These are phyloP conservation scores for Peniophora sp. DNA, from an alignment of 1,284 basidiomycete species.

Conservation along the genomic window DNA sequence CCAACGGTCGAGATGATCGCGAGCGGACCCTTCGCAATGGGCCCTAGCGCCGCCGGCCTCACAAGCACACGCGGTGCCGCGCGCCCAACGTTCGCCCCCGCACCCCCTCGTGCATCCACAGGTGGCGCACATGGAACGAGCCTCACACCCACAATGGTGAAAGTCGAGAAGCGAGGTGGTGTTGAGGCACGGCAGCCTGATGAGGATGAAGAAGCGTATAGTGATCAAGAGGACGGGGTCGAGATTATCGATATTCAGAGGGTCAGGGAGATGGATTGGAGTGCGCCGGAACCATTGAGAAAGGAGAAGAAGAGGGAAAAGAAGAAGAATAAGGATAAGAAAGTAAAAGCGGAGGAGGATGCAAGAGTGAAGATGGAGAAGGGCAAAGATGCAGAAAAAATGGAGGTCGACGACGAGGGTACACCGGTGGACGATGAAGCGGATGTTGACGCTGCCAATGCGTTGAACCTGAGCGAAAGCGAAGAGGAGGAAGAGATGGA, in stretches of 20 bases:
- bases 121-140: slow-evolving; percentile 41
- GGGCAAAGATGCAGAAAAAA: slow-evolving; percentile 27
- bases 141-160: slow-evolving; percentile 31
- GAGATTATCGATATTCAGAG: slow-evolving; percentile 85
- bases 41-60: slow-evolving; percentile 58
- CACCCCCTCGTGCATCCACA: slow-evolving; percentile 25
- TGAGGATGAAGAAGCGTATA: slow-evolving; percentile 65
- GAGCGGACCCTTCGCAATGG: slow-evolving; percentile 80
- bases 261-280: slow-evolving; percentile 78
- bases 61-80: slow-evolving; percentile 48
- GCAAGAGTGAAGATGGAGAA: slow-evolving; percentile 15
- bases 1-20: slow-evolving; percentile 65
- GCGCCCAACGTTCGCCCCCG: slow-evolving; percentile 31
- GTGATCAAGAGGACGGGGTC: slow-evolving; percentile 84
- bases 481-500: slow-evolving; percentile 85
- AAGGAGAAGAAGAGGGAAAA: slow-evolving; percentile 41
- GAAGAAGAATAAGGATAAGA: slow-evolving; percentile 35
- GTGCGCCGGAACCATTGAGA: slow-evolving; percentile 76
- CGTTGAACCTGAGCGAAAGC: slow-evolving; percentile 75
- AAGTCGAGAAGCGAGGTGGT: slow-evolving; percentile 11
- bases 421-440: slow-evolving; percentile 18
- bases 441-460: slow-evolving; percentile 59
- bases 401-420: slow-evolving; percentile 22
- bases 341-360: slow-evolving; percentile 33
- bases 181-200: slow-evolving; percentile 24